A percentile compares a stretch with the other conserved stretches of the same genome.
These are phyloP conservation scores for Eucalyptus globulus DNA, from an alignment of 345 rosid genomes.

Conservation along the genomic window DNA sequence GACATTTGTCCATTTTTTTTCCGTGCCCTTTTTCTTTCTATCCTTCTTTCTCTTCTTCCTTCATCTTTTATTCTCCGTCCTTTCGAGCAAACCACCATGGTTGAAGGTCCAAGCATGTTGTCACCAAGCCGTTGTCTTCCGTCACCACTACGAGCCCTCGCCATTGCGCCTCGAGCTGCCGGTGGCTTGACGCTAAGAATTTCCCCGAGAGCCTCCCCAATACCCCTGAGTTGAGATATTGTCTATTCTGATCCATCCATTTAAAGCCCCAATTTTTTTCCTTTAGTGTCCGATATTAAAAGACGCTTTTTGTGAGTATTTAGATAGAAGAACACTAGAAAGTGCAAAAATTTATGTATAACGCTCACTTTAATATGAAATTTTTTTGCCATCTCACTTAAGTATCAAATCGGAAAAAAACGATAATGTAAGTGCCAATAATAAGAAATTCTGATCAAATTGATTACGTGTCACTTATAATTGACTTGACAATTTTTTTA, in stretches of 20 bases:
- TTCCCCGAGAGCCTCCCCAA: no score
- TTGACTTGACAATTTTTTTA: no score
- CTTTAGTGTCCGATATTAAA: not conserved
- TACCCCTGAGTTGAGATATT: not conserved
- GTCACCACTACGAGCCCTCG: not conserved
- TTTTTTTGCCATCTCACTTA: accelerated
- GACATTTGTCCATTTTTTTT: not conserved
- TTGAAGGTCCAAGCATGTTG: not conserved
- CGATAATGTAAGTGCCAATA: accelerated
- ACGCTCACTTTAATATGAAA: no score
- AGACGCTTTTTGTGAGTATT: not conserved
- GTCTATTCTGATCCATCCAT: not conserved
- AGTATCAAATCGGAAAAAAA: no score
- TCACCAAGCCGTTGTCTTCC: not conserved
- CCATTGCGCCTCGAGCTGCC: not conserved
- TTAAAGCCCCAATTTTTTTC: no score
- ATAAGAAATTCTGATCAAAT: accelerated
- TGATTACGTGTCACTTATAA: accelerated
- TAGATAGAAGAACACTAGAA: no score
- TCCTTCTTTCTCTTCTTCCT: not conserved
- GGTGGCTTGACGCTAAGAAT: no score
- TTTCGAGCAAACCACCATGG: not conserved
- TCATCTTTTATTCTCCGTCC: not conserved
- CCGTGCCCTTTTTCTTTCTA: not conserved
- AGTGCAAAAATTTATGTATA: no score